Evolutionary conservation across 768 basidiomycete genomes (phyloP).

Genomic region (Suillus subaureus): DNA sequence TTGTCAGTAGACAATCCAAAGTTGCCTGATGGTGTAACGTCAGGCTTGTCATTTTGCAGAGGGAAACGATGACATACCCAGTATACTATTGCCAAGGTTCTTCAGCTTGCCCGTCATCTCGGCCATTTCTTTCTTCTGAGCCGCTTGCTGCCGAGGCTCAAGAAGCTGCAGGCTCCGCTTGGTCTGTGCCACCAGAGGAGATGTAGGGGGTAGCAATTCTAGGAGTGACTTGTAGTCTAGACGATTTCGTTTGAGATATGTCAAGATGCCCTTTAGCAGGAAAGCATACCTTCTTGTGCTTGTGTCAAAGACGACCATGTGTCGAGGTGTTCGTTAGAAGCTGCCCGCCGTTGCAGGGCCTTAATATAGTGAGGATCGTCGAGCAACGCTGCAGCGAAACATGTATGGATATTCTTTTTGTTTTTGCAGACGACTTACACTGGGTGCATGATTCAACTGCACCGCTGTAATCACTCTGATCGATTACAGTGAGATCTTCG

Average conservation of each 20-base stretch:
- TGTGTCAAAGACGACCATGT: constrained; percentile 83
- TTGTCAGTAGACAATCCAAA: constrained; percentile 96
- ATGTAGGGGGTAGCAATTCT: constrained; percentile 57
- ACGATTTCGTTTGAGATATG: neutral
- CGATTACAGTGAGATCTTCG: constrained; percentile 1
- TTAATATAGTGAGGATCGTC: constrained; percentile 88
- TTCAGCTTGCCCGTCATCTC: constrained; percentile 96
- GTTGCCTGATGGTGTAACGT: constrained; percentile 54
- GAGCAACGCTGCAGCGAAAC: constrained; percentile 60
- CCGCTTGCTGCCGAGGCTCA: constrained; percentile 69
- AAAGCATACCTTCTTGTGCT: constrained; percentile 76
- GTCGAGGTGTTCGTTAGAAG: constrained; percentile 76
- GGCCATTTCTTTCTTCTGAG: constrained; percentile 82
- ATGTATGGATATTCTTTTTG: neutral
- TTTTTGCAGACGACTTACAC: constrained; percentile 42
- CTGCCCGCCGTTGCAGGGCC: constrained; percentile 86
- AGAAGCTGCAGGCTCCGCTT: constrained; percentile 53
- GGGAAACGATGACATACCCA: constrained; percentile 53
- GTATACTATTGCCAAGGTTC: constrained; percentile 84
- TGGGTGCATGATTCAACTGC: constrained; percentile 81
- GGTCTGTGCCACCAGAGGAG: constrained; percentile 51
- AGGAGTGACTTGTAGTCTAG: constrained; percentile 82
- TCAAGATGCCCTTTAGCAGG: neutral
- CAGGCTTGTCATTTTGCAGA: constrained; percentile 1
- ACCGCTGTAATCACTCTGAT: constrained; percentile 75